phyloP scores from a whole-genome alignment of 2,329 filamentous ascomycete species.

The Plenodomus biglobosus region DNA sequence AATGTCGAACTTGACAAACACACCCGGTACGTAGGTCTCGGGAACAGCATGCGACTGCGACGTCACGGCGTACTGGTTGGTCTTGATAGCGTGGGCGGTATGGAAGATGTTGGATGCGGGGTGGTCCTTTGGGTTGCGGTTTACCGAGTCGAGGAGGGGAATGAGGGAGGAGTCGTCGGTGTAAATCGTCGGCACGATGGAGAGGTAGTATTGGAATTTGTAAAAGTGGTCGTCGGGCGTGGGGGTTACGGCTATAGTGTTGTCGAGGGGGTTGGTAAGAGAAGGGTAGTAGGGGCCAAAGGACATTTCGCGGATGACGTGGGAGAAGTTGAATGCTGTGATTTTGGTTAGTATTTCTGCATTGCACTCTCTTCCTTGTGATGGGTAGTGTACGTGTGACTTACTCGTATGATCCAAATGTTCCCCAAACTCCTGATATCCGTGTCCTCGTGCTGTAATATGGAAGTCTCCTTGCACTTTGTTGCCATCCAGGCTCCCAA shows the following conservation, averaged over 20 bases:
- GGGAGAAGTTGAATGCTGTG: constrained; percentile 92
- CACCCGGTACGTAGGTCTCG: constrained; percentile 74
- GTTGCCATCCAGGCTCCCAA: constrained; percentile 86
- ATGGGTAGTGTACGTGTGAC: constrained; percentile 34
- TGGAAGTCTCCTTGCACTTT: constrained; percentile 98
- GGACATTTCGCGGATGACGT: constrained; percentile 92
- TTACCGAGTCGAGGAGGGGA: constrained; percentile 49
- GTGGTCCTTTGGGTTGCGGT: constrained; percentile 37
- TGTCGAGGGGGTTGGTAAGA: constrained; percentile 90
- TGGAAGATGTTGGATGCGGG: constrained; percentile 41
- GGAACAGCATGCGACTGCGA: constrained; percentile 74
- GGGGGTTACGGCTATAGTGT: constrained; percentile 84
- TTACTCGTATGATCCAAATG: constrained; percentile 82
- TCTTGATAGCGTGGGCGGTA: constrained; percentile 67
- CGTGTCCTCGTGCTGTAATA: constrained; percentile 91
- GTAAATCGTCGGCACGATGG: constrained; percentile 92
- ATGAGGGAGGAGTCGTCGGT: constrained; percentile 53
- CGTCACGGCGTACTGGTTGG: constrained; percentile 97
- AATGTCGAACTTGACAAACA: constrained; percentile 99
- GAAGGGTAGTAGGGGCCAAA: constrained; percentile 97
- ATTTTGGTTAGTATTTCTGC: constrained; percentile 14
- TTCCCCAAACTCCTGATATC: constrained; percentile 78
- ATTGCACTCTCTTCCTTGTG: no score
- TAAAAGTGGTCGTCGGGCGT: constrained; percentile 75
- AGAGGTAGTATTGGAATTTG: constrained; percentile 98